Percentiles rank a stretch among this genome's conserved stretches.
Conservation (phyloP, 2,329 filamentous ascomycete species). For the Talaromyces pinophilus region DNA sequence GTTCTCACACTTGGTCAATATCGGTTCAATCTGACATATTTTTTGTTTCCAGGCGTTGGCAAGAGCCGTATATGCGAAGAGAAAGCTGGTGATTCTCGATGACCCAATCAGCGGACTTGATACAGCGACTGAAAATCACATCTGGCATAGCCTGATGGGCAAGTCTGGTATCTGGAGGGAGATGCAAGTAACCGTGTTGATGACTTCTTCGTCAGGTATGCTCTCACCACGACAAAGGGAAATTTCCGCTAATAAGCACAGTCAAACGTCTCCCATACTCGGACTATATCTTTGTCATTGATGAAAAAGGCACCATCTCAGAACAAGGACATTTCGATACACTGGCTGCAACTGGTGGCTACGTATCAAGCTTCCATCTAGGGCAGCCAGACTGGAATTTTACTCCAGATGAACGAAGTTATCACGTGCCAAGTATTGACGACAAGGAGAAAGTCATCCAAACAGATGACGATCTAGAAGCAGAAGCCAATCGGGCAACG, state of each 20-base stretch:
- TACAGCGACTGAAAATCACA: conserved; percentile 25
- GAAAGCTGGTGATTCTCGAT: conserved; percentile 23
- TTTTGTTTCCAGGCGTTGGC: conserved; percentile 33
- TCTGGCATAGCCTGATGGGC: conserved; percentile 25
- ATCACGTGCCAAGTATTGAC: conserved; percentile 20
- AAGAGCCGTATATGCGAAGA: conserved; percentile 52
- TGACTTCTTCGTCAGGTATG: conserved; percentile 25
- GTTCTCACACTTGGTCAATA: background rate
- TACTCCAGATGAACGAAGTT: conserved; percentile 25
- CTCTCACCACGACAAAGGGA: background rate
- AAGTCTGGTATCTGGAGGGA: conserved; percentile 23
- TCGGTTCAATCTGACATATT: background rate
- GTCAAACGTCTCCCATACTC: conserved; percentile 45
- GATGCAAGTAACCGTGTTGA: conserved; percentile 21
- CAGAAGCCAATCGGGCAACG: conserved; percentile 34
- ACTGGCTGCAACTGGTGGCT: conserved; percentile 41
- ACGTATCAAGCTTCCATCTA: conserved; percentile 45
- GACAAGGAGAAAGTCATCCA: conserved; percentile 19
- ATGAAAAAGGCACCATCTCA: conserved; percentile 39
- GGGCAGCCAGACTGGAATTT: conserved; percentile 36
- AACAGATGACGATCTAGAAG: conserved; percentile 28
- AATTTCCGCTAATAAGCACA: conserved; percentile 14
- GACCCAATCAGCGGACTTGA: conserved; percentile 26
- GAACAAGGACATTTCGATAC: conserved; percentile 46
- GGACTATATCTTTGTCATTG: conserved; percentile 47